Evolutionary conservation across 2,329 filamentous ascomycete species (phyloP), one percentile per base, ranked within the genome.

Genomic region (Sordariomycetes sp.): DNA sequence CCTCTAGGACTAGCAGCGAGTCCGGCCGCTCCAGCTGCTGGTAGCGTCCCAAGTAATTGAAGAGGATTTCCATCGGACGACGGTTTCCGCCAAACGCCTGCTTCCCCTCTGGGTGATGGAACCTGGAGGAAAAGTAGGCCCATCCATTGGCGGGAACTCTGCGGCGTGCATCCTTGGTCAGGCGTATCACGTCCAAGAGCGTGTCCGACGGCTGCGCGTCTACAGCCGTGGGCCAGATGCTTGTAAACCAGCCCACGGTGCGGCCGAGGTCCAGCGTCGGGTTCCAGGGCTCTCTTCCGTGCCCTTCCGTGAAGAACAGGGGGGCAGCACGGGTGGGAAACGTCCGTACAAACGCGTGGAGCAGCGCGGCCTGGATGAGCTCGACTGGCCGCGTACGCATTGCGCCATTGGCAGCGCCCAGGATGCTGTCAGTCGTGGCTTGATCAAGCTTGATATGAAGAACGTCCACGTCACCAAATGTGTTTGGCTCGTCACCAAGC

Each of bases 31-130:
- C 61, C 4, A 64, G 50, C 25, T 65, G 59, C 41, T 68, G 63
- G 37, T 58, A 65, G 14, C 55, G 53, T 2, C 66, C 38, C 8
- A 17, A 27, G 39, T 64, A 70, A 42, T 70, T 69, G 51, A 70
- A 68, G 0, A 63, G 43, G 1, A 70, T 42, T 40, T 70, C 67
- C 36, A 63, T 10, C 11, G 11, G 5, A 23, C 9, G n/a, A 6
- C 12, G 6, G 18, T 17, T n/a, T 17, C 8, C 6, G 18, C 12
- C 20, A 16, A 21, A 27, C 6, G 3, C 14, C 7, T 14, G 8
- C 4, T 6, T 12, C 8, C 15, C 15, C 7, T 35, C 33, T 5
- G 20, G 6, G 9, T 28, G 4, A 10, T 9, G 5, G 20, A 35
- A 35, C 4, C n/a, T 14, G n/a, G 24, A 19, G 26, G 33, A n/a